Evolutionary conservation across 257 asterid species (phyloP).

Genomic region (Petrea volubilis): DNA sequence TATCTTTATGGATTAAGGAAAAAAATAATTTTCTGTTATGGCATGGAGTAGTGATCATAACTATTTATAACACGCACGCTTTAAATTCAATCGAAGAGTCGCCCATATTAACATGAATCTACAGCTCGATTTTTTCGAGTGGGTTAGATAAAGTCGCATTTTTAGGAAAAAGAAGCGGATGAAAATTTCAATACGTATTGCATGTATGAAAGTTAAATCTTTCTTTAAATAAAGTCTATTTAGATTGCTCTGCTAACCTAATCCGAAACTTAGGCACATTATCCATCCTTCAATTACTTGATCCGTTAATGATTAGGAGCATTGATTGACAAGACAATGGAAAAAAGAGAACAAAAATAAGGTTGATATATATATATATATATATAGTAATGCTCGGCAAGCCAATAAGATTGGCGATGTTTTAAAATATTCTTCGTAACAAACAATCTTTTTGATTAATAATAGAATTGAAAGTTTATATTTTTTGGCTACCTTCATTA

Average conservation of each 20-base stretch:
- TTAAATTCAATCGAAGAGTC: neutral
- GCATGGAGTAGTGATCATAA: neutral
- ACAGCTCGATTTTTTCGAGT: slow-evolving; percentile 2
- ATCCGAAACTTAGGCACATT: neutral
- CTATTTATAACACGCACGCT: neutral
- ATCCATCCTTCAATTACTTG: neutral
- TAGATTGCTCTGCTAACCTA: neutral
- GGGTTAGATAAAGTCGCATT: slow-evolving; percentile 21
- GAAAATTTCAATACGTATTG: slow-evolving; percentile 6
- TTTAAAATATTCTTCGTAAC: no score
- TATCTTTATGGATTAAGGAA: neutral
- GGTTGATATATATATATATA: no score
- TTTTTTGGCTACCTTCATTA: no score
- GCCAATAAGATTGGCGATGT: no score
- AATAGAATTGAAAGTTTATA: no score
- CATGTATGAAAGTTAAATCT: neutral
- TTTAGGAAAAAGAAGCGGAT: neutral
- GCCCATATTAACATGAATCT: neutral
- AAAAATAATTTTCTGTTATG: neutral
- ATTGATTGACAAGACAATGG: neutral
- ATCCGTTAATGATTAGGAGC: neutral
- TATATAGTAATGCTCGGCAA: no score
- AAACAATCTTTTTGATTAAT: no score
- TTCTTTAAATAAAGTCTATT: neutral
- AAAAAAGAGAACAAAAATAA: neutral